Conservation (phyloP, 345 rosid genomes). For the Alliaria petiolata region DNA sequence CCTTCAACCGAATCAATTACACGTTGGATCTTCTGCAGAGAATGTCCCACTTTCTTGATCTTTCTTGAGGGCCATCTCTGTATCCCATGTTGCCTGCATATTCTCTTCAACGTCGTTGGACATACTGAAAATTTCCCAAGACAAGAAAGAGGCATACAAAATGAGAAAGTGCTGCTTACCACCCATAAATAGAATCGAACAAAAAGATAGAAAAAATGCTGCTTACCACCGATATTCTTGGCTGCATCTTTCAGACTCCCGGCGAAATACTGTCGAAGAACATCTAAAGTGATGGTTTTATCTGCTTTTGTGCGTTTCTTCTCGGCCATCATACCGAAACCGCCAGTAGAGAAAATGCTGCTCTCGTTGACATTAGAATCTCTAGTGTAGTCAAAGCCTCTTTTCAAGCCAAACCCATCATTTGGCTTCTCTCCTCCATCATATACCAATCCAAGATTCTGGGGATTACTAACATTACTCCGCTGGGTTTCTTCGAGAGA, state of each 20-base stretch:
- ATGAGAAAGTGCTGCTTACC: too few relatives aligned
- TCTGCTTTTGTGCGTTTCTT: slow-evolving; percentile 65
- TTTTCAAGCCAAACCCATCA: slow-evolving; percentile 32
- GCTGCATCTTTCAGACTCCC: slow-evolving; percentile 97
- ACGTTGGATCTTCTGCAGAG: slow-evolving; percentile 71
- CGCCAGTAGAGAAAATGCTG: slow-evolving; percentile 40
- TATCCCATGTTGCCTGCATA: slow-evolving; percentile 91
- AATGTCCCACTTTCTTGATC: slow-evolving; percentile 90
- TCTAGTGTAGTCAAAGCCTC: slow-evolving; percentile 38
- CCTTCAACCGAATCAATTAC: slow-evolving; percentile 84
- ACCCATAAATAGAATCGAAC: not conserved
- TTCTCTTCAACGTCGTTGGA: slow-evolving; percentile 95
- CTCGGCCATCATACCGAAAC: slow-evolving; percentile 38
- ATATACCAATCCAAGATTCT: slow-evolving; percentile 26
- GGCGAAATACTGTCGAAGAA: slow-evolving; percentile 68
- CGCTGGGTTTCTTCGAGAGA: slow-evolving; percentile 30
- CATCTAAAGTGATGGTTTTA: slow-evolving; percentile 67
- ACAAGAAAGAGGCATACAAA: slow-evolving; percentile 13
- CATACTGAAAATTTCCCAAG: slow-evolving; percentile 67
- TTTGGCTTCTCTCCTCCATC: slow-evolving; percentile 33
- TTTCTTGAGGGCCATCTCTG: slow-evolving; percentile 94
- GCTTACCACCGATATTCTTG: slow-evolving; percentile 86
- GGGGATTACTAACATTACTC: slow-evolving; percentile 27
- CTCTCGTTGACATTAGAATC: slow-evolving; percentile 49
- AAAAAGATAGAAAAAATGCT: not conserved